Percentiles rank a stretch among this genome's conserved stretches.
These are phyloP conservation scores for Ogataea philodendri DNA, from an alignment of 805 yeast genomes.

Conservation along the genomic window DNA sequence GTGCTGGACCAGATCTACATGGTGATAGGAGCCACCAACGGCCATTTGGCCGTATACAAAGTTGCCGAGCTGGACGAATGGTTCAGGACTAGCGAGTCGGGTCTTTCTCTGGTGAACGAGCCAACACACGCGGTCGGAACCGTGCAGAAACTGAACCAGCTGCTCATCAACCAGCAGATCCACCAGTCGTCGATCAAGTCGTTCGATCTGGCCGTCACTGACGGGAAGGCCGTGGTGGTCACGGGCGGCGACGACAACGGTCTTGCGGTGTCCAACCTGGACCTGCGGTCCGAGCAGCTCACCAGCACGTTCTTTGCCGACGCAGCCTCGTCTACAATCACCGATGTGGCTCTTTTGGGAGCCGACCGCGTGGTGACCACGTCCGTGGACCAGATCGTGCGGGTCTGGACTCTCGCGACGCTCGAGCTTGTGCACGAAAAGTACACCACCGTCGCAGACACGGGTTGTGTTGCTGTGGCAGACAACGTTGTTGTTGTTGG, in stretches of 20 bases:
- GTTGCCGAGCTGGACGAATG: constrained; percentile 31
- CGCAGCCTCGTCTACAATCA: constrained; percentile 88
- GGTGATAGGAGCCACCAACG: constrained; percentile 78
- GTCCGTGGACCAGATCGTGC: constrained; percentile 80
- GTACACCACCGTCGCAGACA: constrained; percentile 87
- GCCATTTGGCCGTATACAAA: constrained; percentile 64
- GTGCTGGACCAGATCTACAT: constrained; percentile 35
- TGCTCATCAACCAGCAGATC: constrained; percentile 45
- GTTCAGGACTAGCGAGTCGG: constrained; percentile 10
- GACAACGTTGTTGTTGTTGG: constrained; percentile 52
- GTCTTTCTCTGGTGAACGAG: background rate
- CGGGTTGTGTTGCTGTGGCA: constrained; percentile 64
- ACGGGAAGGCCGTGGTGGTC: constrained; percentile 35
- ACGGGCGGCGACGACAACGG: constrained; percentile 97
- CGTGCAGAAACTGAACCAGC: constrained; percentile 9
- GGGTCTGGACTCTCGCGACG: constrained; percentile 56
- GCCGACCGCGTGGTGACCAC: constrained; percentile 47
- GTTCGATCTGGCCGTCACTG: constrained; percentile 33
- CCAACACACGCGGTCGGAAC: background rate
- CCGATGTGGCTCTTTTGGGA: constrained; percentile 50
- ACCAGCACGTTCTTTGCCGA: constrained; percentile 35
- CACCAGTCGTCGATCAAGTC: constrained; percentile 88
- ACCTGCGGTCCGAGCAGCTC: constrained; percentile 18
- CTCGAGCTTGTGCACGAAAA: constrained; percentile 35
- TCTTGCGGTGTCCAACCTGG: constrained; percentile 39